A percentile compares a stretch with the other conserved stretches of the same genome.
Conservation (phyloP, 495 filamentous ascomycete genomes). For the Podospora anserina region DNA sequence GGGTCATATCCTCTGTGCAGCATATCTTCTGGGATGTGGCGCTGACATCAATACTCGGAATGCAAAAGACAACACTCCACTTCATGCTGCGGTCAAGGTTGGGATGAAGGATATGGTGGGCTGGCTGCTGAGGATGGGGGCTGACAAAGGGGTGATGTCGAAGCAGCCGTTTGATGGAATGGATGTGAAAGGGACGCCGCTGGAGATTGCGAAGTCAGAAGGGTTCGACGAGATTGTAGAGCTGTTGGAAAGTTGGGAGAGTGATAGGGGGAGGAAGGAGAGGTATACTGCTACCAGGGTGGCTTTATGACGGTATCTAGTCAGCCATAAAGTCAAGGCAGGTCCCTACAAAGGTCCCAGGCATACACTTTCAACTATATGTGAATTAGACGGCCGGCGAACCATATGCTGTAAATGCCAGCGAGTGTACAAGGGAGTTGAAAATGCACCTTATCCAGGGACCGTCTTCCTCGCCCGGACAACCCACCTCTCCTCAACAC, state of each 20-base stretch:
- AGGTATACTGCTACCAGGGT: neutral
- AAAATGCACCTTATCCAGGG: no score
- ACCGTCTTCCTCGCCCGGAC: no score
- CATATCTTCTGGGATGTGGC: constrained; percentile 12
- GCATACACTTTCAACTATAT: no score
- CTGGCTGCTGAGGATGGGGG: constrained; percentile 20
- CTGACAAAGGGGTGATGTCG: constrained; percentile 9
- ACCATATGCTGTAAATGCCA: no score
- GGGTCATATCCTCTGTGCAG: constrained; percentile 13
- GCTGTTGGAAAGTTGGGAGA: neutral
- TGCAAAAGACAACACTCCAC: constrained; percentile 13
- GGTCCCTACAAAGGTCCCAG: no score
- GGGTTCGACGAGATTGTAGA: neutral
- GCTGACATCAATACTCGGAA: constrained; percentile 16
- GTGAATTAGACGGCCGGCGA: no score
- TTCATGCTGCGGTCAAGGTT: constrained; percentile 16
- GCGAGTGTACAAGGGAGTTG: no score
- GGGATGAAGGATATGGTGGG: constrained; percentile 16
- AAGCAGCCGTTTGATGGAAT: constrained; percentile 6
- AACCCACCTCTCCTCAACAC: no score
- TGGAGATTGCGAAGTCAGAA: constrained; percentile 14
- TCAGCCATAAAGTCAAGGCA: no score
- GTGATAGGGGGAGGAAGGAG: neutral
- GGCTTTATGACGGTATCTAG: no score
- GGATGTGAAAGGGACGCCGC: constrained; percentile 12